Percentiles rank a stretch among this genome's conserved stretches.
Conservation (phyloP, 1,139 yeast genomes). For the Nakaseomyces uthaithaninus region DNA sequence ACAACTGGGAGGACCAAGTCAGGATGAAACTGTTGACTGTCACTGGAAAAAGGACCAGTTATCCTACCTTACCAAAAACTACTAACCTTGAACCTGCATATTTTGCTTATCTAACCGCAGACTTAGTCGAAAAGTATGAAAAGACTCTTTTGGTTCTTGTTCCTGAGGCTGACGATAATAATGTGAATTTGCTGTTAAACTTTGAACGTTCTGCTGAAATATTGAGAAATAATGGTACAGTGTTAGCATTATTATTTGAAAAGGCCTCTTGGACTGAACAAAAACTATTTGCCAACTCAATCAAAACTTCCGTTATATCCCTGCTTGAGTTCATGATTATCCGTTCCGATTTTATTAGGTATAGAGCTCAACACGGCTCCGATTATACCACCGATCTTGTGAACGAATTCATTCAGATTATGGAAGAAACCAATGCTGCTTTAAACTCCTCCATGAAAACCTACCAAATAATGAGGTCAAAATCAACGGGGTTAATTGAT, state of each 20-base stretch:
- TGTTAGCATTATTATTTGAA: neutral
- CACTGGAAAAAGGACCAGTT: neutral
- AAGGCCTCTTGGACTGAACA: neutral
- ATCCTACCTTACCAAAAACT: neutral
- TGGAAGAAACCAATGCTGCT: conserved; percentile 1
- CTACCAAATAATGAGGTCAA: neutral
- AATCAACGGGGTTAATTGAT: neutral
- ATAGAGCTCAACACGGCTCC: neutral
- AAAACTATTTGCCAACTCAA: neutral
- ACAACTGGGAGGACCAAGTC: conserved; percentile 3
- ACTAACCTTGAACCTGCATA: neutral
- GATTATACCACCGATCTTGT: neutral
- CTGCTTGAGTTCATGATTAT: neutral
- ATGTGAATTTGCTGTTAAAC: neutral
- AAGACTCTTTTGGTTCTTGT: neutral
- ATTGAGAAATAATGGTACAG: neutral
- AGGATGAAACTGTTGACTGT: neutral
- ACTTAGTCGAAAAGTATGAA: neutral
- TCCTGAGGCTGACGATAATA: neutral
- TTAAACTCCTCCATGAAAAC: neutral
- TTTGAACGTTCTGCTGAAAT: neutral
- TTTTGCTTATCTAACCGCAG: neutral
- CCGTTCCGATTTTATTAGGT: neutral
- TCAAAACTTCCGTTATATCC: neutral
- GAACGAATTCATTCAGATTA: neutral